Base-by-base conservation (phyloP, 1,139 yeast species). In the Suhomyces anneliseae region DNA sequence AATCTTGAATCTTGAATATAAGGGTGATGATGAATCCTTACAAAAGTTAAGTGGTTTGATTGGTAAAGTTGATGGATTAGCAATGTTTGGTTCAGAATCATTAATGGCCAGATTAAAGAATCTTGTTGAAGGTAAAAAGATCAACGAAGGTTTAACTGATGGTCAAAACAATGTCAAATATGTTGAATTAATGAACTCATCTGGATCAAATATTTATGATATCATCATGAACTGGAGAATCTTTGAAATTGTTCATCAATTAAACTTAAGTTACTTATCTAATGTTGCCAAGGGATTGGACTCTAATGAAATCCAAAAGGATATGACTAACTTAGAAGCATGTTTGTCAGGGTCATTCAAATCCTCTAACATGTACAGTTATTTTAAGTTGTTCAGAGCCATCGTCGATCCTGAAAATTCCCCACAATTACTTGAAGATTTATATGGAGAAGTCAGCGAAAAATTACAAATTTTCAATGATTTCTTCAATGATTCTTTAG, bases 171-270 rank as follows among this genome's bases (percentile, higher is more conserved):
- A 61, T 38, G 50, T 68, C 38, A 68, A 66, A 44, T 72, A 64
- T 46, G 60, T 67, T 33, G 77, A 73, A 49, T 48, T 66, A 19
- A 62, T 54, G 39, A 63, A 64, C 37, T 39, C 38, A 1, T 44
- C 39, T 8, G 33, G 19, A 26, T 14, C 35, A 12, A 54, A 56
- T 11, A 61, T 64, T 34, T 74, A 65, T 48, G 62, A 58, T 1
- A 46, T 69, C 10, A 45, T 74, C 3, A 57, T 63, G 19, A 58
- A 65, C 29, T 74, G 78, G 78, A 67, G 79, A 57, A 44, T 73
- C 2, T 57, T 72, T 48, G 77, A 70, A 38, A 58, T 74, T 27
- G 52, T 68, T 12, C 66, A 70, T 48, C 67, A 68, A 46, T 61
- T 73, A 45, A 70, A 64, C 43, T 46, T 67, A 31, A 58, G 55